phyloP scores from a whole-genome alignment of 2,329 filamentous ascomycete genomes.

The Akanthomyces lecanii region DNA sequence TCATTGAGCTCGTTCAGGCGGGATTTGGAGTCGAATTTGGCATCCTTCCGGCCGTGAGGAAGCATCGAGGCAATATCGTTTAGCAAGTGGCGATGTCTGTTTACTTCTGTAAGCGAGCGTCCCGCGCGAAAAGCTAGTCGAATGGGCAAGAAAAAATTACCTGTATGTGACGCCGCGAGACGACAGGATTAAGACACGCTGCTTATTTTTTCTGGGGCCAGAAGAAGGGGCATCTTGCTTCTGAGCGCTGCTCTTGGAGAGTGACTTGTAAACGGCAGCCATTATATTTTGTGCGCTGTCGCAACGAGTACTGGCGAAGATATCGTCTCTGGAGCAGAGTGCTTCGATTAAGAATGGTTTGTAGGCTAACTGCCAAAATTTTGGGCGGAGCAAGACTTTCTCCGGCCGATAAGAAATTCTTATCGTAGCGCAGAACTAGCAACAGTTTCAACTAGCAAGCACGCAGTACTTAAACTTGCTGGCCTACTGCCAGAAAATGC shows the following conservation, averaged over 20 bases:
- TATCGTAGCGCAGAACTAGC: constrained; percentile 23
- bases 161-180: constrained; percentile 88
- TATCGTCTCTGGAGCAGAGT: neutral
- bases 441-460: neutral
- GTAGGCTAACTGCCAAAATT: constrained; percentile 23
- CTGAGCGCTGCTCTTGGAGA: constrained; percentile 55
- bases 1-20: constrained; percentile 81
- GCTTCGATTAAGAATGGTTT: neutral
- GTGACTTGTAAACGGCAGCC: constrained; percentile 71
- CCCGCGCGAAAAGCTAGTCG: neutral
- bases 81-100: constrained; percentile 85
- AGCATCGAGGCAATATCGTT: constrained; percentile 85
- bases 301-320: neutral
- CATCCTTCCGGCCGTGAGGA: constrained; percentile 89
- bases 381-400: constrained; percentile 28
- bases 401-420: constrained; percentile 30
- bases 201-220: constrained; percentile 59
- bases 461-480: neutral
- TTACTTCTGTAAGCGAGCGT: constrained; percentile 13
- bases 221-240: constrained; percentile 47
- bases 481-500: neutral
- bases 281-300: constrained; percentile 38
- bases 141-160: constrained; percentile 39
- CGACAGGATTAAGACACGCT: constrained; percentile 82
- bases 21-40: constrained; percentile 94